These are phyloP conservation scores for Cutaneotrichosporon curvatum DNA, from an alignment of 1,284 basidiomycete genomes.

Conservation along the genomic window DNA sequence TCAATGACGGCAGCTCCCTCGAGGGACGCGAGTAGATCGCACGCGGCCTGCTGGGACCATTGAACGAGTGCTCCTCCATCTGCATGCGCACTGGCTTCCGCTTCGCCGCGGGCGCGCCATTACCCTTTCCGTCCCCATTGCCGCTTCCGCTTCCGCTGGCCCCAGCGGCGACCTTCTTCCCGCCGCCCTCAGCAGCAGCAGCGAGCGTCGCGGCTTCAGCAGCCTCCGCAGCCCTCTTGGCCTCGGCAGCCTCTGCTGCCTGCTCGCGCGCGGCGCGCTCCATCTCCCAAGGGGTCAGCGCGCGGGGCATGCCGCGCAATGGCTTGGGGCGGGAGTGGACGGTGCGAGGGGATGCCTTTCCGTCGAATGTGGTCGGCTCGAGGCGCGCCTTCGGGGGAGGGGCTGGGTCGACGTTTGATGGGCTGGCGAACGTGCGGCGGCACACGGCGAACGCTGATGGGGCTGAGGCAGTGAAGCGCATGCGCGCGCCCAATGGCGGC, in stretches of 20 bases:
- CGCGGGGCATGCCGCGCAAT: slow-evolving; percentile 25
- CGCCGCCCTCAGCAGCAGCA: slow-evolving; percentile 1
- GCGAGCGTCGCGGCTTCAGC: not conserved
- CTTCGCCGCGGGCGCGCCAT: not conserved
- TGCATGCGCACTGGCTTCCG: not conserved
- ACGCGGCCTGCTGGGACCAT: slow-evolving; percentile 10
- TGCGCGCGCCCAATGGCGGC: no score
- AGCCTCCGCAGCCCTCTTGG: not conserved
- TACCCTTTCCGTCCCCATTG: not conserved
- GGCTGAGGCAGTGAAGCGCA: no score
- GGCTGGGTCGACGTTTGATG: no score
- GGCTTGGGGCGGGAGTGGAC: slow-evolving; percentile 26
- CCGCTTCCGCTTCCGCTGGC: not conserved
- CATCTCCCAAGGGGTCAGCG: slow-evolving; percentile 13
- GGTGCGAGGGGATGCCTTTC: slow-evolving; percentile 29
- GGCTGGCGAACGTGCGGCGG: no score
- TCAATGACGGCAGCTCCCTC: slow-evolving; percentile 28
- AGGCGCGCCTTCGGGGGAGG: slow-evolving; percentile 6
- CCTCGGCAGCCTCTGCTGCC: not conserved
- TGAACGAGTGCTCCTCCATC: slow-evolving; percentile 12
- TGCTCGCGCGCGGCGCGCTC: not conserved
- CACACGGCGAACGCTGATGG: no score
- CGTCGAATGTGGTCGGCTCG: slow-evolving; percentile 27
- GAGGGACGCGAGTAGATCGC: slow-evolving; percentile 13
- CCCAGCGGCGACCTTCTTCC: no score